Evolutionary conservation across 371 early-diverging fungal species (phyloP), one percentile per base, ranked within the genome.

Genomic region (Actinomucor elegans): DNA sequence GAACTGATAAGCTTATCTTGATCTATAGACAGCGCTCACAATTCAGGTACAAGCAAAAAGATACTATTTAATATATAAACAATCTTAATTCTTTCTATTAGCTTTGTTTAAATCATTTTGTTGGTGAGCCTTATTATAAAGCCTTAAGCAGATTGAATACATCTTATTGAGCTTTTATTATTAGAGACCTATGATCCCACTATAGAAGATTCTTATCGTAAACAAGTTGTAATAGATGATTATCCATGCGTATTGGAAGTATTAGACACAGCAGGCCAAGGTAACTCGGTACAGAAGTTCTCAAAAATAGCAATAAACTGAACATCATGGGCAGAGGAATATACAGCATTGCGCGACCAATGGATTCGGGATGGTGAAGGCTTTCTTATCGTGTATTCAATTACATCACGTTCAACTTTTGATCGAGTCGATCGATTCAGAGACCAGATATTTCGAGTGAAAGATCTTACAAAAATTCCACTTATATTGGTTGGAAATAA

Each of bases 401-500:
- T 93, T 66, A 89, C 93, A 28, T 82, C 91, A 17, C 85, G 92
- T 27, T 86, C 86, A 28, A 90, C 95, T 10, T 94, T 91, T 63
- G 93, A 93, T 63, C 83, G 90, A 24, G 85, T 93, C 59, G 83
- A 85, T 59, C 79, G 83, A 57, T 93, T 92, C 72, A 70, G 82
- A 42, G 85, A 91, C 53, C 95, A 93, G 66, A 93, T 94, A 48
- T 71, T 77, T 55, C 84, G 93, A 23, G 92, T 94, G 28, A 94
- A 94, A 69, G 93, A 92, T 58, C 67, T 81, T 42, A 86, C 87
- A 27, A 75, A 83, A 48, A 84, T 91, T 17, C 94, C 95, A 15
- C 77, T 95, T 67, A 88, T 95, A 72, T 75, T 98, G 21, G 91
- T 98, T 17, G 98, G 96, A 48, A 98, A 97, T 80, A 96, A 97